These are phyloP conservation scores for Aspergillus japonicus DNA, from an alignment of 2,329 filamentous ascomycete species.

Conservation along the genomic window DNA sequence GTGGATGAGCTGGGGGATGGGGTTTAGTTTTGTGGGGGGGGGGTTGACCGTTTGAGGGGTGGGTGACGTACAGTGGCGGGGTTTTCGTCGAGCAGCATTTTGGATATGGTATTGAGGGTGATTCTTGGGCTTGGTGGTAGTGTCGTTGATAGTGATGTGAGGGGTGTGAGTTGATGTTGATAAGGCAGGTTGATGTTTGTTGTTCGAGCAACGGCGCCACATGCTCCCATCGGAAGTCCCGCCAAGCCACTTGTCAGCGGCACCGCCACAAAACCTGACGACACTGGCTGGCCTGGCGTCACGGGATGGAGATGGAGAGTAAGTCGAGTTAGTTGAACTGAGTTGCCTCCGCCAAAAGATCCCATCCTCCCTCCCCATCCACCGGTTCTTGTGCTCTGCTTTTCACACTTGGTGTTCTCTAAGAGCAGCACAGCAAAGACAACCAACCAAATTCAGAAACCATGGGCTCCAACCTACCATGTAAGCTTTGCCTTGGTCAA, in stretches of 20 bases:
- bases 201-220: conserved; percentile 42
- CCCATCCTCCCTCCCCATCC: too few species aligned
- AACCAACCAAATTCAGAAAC: background rate
- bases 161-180: conserved; percentile 11
- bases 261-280: conserved; percentile 9
- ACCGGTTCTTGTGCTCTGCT: background rate
- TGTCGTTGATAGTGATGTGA: background rate
- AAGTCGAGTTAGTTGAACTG: too few species aligned
- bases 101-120: conserved; percentile 36
- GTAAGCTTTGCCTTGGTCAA: conserved; percentile 35
- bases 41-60: too few species aligned
- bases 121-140: background rate
- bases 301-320: too few species aligned
- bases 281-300: background rate
- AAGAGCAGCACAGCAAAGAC: too few species aligned
- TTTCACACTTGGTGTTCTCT: too few species aligned
- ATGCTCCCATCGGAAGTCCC: background rate
- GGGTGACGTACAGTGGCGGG: conserved; percentile 68
- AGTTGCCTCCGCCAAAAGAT: too few species aligned
- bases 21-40: background rate
- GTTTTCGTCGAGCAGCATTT: conserved; percentile 92
- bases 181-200: conserved; percentile 24
- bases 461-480: conserved; percentile 52
- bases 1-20: conserved; percentile 73
- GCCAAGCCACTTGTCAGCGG: conserved; percentile 2